phyloP scores from a whole-genome alignment of 1,139 yeast genomes.

The Geotrichum bryndzae region DNA sequence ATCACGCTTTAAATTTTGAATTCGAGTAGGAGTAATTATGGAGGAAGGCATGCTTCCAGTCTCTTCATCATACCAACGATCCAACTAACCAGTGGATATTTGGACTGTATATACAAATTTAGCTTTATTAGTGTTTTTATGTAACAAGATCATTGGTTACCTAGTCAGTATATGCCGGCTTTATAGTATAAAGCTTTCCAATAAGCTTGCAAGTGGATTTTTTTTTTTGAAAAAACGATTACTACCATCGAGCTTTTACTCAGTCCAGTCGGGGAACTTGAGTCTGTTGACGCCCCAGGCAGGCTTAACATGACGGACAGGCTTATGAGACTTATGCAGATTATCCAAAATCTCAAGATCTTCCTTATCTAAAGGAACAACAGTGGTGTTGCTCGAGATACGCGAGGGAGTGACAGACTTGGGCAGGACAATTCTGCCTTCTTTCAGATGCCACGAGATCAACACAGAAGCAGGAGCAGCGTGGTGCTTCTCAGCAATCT shows the following conservation, averaged over 20 bases:
- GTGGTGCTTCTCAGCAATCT: conserved; percentile 51
- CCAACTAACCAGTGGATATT: too few species aligned
- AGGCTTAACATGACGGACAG: conserved; percentile 45
- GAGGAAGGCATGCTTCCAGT: too few species aligned
- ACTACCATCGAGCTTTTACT: neutral
- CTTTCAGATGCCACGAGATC: conserved; percentile 65
- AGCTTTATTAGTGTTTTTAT: too few species aligned
- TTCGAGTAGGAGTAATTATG: too few species aligned
- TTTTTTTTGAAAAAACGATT: too few species aligned
- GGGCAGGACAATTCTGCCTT: conserved; percentile 67
- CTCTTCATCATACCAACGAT: too few species aligned
- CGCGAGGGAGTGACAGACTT: conserved; percentile 61
- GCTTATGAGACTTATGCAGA: conserved; percentile 44
- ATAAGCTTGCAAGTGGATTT: too few species aligned
- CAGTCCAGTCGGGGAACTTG: conserved; percentile 32
- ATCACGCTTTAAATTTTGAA: too few species aligned
- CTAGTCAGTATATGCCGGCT: too few species aligned
- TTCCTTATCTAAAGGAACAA: conserved; percentile 46
- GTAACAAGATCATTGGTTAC: too few species aligned
- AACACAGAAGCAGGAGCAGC: conserved; percentile 57
- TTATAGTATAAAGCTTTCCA: too few species aligned
- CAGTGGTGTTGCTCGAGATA: conserved; percentile 51
- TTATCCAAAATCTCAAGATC: conserved; percentile 49
- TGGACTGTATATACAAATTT: too few species aligned
- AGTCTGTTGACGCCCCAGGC: conserved; percentile 32